Percentiles rank a stretch among this genome's conserved stretches.
These are phyloP conservation scores for Juglanconis sp. DNA, from an alignment of 2,329 filamentous ascomycete species.

Conservation along the genomic window DNA sequence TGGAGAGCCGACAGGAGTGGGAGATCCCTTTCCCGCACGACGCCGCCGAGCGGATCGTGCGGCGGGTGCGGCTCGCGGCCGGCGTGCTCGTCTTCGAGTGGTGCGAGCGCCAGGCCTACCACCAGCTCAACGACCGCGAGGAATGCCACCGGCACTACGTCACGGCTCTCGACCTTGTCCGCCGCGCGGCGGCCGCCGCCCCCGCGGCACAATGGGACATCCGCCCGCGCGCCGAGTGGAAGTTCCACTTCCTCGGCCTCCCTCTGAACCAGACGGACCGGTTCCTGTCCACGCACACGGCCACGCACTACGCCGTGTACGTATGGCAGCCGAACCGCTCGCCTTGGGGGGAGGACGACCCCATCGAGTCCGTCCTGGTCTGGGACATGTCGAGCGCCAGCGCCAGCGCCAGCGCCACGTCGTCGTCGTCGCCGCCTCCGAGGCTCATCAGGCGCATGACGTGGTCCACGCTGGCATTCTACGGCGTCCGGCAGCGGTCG, in stretches of 20 bases:
- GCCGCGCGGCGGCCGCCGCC: background rate
- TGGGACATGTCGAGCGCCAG: constrained; percentile 48
- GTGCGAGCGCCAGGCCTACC: constrained; percentile 51
- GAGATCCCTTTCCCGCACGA: constrained; percentile 48
- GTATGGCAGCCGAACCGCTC: constrained; percentile 58
- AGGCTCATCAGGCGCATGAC: constrained; percentile 46
- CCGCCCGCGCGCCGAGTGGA: constrained; percentile 56
- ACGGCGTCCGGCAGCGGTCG: constrained; percentile 50
- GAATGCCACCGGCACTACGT: constrained; percentile 56
- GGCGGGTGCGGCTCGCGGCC: constrained; percentile 51
- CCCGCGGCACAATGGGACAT: constrained; percentile 37
- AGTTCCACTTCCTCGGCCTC: constrained; percentile 55
- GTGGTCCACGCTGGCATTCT: constrained; percentile 49
- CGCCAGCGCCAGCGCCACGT: background rate
- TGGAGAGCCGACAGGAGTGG: constrained; percentile 40
- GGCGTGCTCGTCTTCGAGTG: constrained; percentile 62
- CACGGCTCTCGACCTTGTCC: constrained; percentile 52
- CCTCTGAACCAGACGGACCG: constrained; percentile 53
- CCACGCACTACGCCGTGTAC: constrained; percentile 59
- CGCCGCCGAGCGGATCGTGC: constrained; percentile 43
- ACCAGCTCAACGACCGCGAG: constrained; percentile 49
- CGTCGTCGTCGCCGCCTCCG: constrained; percentile 44
- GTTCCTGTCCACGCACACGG: constrained; percentile 60
- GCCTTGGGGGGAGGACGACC: constrained; percentile 53
- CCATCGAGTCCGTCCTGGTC: constrained; percentile 54